Conservation (phyloP, 192 early-diverging fungal species). For the Backusella parvicylindrica region DNA sequence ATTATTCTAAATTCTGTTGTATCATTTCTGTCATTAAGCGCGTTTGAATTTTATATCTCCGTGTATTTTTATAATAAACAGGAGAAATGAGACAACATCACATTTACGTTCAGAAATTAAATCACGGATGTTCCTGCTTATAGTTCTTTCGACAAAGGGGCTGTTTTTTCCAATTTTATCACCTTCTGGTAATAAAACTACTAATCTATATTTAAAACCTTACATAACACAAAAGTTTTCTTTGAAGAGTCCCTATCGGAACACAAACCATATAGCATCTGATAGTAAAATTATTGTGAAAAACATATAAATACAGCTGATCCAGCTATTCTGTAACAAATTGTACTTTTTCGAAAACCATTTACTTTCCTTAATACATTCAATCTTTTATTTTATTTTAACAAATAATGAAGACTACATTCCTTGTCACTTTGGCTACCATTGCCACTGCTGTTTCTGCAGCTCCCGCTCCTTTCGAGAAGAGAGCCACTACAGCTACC, state of each 20-base stretch:
- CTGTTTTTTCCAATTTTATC: not conserved
- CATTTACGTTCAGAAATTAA: not conserved
- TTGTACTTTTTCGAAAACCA: not conserved
- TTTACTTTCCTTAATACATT: slow-evolving; percentile 1
- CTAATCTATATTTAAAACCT: slow-evolving; percentile 1
- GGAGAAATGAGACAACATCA: not conserved
- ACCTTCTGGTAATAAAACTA: not conserved
- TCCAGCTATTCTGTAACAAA: not conserved
- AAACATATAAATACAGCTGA: not conserved
- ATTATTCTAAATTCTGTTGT: not conserved
- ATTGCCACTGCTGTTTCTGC: slow-evolving; percentile 12
- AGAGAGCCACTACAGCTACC: slow-evolving; percentile 5
- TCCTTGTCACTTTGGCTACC: slow-evolving; percentile 11
- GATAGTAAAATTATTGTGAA: not conserved
- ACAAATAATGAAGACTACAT: not conserved
- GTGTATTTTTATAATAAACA: not conserved
- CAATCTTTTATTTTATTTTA: not conserved
- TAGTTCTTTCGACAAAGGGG: not conserved
- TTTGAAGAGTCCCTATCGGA: not conserved
- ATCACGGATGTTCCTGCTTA: not conserved
- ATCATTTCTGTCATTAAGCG: not conserved
- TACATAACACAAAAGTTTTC: not conserved
- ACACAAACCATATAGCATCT: not conserved
- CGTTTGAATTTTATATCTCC: not conserved
- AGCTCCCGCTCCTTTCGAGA: slow-evolving; percentile 1